Evolutionary conservation across 805 yeast genomes (phyloP).

Genomic region (Barnettozyma botsteinii): DNA sequence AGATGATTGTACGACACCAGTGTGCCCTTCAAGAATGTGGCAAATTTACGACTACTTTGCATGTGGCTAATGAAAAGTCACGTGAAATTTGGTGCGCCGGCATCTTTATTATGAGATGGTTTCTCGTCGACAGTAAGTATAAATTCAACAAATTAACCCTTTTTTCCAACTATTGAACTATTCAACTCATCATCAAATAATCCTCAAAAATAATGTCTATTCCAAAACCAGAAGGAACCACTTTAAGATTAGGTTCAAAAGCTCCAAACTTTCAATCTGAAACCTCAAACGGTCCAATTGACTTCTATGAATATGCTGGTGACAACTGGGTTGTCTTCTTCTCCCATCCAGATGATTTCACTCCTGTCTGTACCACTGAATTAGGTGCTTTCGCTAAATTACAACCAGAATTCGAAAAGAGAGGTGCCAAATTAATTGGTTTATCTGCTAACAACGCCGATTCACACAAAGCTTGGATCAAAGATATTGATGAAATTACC

Average conservation of each 20-base stretch:
- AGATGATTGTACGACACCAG: too few relatives aligned
- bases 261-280: conserved; percentile 67
- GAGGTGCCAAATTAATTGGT: conserved; percentile 63
- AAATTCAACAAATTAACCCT: conserved; percentile 2
- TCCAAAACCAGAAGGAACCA: conserved; percentile 33
- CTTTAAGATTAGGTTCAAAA: conserved; percentile 49
- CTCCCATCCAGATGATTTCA: conserved; percentile 74
- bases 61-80: conserved; percentile 16
- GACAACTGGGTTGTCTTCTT: conserved; percentile 61
- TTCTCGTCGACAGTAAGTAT: conserved; percentile 1
- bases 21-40: too few relatives aligned
- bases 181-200: neutral
- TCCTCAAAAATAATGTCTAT: conserved; percentile 29
- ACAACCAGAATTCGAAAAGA: conserved; percentile 60
- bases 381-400: conserved; percentile 69
- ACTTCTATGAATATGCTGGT: conserved; percentile 59
- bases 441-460: conserved; percentile 58
- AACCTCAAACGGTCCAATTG: conserved; percentile 56
- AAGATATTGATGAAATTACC: conserved; percentile 63
- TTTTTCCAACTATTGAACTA: too few relatives aligned
- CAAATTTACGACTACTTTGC: neutral
- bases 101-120: neutral
- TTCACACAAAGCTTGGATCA: conserved; percentile 62
- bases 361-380: conserved; percentile 78
- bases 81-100: conserved; percentile 20